A percentile compares a stretch with the other conserved stretches of the same genome.
These are phyloP conservation scores for Termitomyces sp. DNA, from an alignment of 768 basidiomycete species.

Conservation along the genomic window DNA sequence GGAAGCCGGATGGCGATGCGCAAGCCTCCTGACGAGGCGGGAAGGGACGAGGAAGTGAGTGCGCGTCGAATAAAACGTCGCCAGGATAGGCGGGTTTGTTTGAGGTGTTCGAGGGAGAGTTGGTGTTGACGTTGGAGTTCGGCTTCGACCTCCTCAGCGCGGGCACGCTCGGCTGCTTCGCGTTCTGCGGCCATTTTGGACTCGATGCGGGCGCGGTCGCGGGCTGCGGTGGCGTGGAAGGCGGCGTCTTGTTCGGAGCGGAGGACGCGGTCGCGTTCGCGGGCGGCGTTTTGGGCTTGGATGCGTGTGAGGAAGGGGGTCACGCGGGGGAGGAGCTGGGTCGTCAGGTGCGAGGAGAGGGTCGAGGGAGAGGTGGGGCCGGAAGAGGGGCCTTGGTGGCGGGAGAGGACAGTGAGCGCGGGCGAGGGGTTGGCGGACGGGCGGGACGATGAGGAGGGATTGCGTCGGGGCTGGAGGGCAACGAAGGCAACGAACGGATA, in stretches of 20 bases:
- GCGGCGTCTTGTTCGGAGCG: slow-evolving; percentile 76
- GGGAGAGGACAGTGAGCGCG: slow-evolving; percentile 76
- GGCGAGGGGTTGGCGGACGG: slow-evolving; percentile 33
- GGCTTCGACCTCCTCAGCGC: slow-evolving; percentile 25
- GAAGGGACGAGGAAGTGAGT: slow-evolving; percentile 16
- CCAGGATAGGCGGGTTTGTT: slow-evolving; percentile 21
- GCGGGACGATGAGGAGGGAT: slow-evolving; percentile 31
- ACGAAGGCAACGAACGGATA: slow-evolving; percentile 93
- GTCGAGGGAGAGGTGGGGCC: slow-evolving; percentile 60
- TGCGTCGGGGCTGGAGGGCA: slow-evolving; percentile 75
- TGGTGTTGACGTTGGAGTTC: not conserved
- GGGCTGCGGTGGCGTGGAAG: not conserved
- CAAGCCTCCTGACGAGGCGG: not conserved
- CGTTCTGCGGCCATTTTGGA: slow-evolving; percentile 44
- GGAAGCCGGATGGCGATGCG: slow-evolving; percentile 5
- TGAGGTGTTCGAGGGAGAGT: not conserved
- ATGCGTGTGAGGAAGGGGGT: slow-evolving; percentile 69
- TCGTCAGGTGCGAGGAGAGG: slow-evolving; percentile 64
- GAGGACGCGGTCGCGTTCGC: slow-evolving; percentile 53
- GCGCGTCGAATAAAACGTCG: slow-evolving; percentile 50
- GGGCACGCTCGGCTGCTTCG: slow-evolving; percentile 32
- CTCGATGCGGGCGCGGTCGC: slow-evolving; percentile 41
- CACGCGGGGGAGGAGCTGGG: slow-evolving; percentile 78
- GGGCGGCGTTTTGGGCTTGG: slow-evolving; percentile 44
- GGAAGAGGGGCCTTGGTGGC: slow-evolving; percentile 67